Base-by-base conservation (phyloP, 2,329 filamentous ascomycete genomes). In the Colletotrichum costaricense region DNA sequence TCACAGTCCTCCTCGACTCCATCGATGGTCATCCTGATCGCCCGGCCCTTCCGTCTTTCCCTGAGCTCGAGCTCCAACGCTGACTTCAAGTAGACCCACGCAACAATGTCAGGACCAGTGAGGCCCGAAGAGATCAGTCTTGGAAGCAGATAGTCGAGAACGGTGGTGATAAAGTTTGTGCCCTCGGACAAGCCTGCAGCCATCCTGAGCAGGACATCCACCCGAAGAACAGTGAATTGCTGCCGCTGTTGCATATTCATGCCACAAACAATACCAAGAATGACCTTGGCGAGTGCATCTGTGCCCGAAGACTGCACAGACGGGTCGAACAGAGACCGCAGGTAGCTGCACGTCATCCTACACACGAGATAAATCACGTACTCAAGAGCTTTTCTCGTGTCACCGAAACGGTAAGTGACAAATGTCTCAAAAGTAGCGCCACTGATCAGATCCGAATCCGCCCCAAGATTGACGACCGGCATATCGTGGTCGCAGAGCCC, bases 181-280 rank as follows among this genome's bases (percentile, higher is more conserved):
- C 65, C 66, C 22, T 72, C 69, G 3, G 35, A 63, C 11, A 72
- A 12, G 5, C 19, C 30, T 2, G 69, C 35, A 28, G 58, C 49
- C 19, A 63, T 58, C 5, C 2, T 26, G 14, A 72, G 57, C 26
- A 69, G n/a, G 7, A 58, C 12, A 28, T 72, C 69, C 19, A 72
- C 26, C 3, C 69, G 65, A 7, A 72, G 12, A 7, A 69, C 38
- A 3, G 69, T 72, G 11, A 72, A 72, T 19, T 69, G 65, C 6
- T 38, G 58, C 5, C 59, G 28, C 28, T 59, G 58, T 3, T 63
- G 69, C 28, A 69, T 35, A 42, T 72, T 46, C 65, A 69, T 64
- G n/a, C 69, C 65, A 16, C 58, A 69, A 26, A 69, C 58, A 7
- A 72, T 69, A 12, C 69, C 69, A 3, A 72, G 54, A 22, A 69